Conservation (phyloP, 2,329 filamentous ascomycete species). For the Diplocarpon mali region DNA sequence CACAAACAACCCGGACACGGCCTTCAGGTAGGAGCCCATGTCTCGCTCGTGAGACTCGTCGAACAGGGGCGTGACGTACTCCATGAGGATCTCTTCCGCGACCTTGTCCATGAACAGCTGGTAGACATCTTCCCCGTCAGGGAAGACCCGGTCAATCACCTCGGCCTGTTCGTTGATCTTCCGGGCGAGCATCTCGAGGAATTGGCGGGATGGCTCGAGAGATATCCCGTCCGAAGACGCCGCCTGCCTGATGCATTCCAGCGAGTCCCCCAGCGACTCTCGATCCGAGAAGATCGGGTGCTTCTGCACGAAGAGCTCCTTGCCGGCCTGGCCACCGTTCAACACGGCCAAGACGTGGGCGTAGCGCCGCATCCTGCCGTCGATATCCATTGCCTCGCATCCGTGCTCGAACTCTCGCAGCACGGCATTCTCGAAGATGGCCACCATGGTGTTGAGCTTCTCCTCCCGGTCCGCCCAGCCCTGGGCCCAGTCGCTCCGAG, state of each 20-base stretch:
- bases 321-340: conserved; percentile 66
- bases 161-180: conserved; percentile 74
- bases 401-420: conserved; percentile 87
- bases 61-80: conserved; percentile 76
- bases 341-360: conserved; percentile 74
- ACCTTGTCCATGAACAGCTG: conserved; percentile 73
- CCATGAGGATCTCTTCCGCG: conserved; percentile 69
- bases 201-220: conserved; percentile 67
- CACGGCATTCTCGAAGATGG: conserved; percentile 83
- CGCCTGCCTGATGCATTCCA: conserved; percentile 69
- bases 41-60: conserved; percentile 75
- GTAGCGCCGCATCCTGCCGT: conserved; percentile 81
- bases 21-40: conserved; percentile 69
- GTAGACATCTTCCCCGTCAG: conserved; percentile 57
- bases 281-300: conserved; percentile 72
- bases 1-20: conserved; percentile 77
- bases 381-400: conserved; percentile 78
- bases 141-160: conserved; percentile 75
- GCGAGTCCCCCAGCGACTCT: conserved; percentile 58
- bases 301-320: conserved; percentile 82
- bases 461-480: conserved; percentile 63
- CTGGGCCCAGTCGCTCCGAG: conserved; percentile 67
- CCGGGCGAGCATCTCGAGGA: conserved; percentile 63
- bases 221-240: conserved; percentile 56
- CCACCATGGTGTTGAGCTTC: conserved; percentile 62